A percentile compares a stretch with the other conserved stretches of the same genome.
These are phyloP conservation scores for Adansonia madagascariensis DNA, from an alignment of 441 rosid species.

Conservation along the genomic window DNA sequence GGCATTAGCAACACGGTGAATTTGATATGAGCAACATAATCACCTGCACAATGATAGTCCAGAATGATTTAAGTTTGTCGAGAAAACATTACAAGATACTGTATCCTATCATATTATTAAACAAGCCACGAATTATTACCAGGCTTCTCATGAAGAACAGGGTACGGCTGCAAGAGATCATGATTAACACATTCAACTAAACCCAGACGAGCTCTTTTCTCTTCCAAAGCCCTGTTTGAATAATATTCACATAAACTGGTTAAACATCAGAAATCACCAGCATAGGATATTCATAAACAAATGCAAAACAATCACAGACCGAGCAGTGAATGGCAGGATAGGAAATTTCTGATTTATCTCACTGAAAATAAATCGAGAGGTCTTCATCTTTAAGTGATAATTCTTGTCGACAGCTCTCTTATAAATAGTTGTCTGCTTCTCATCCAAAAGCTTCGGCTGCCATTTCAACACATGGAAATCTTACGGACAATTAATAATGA, in stretches of 20 bases:
- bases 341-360: slow-evolving; percentile 82
- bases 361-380: slow-evolving; percentile 88
- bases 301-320: slow-evolving; percentile 44
- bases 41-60: slow-evolving; percentile 49
- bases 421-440: slow-evolving; percentile 88
- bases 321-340: slow-evolving; percentile 81
- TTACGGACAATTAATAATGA: not conserved
- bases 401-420: slow-evolving; percentile 83
- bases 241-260: not conserved
- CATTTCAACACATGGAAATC: slow-evolving; percentile 21
- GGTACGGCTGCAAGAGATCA: slow-evolving; percentile 87
- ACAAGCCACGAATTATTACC: slow-evolving; percentile 44
- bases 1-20: slow-evolving; percentile 93
- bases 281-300: not conserved
- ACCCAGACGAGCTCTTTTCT: slow-evolving; percentile 89
- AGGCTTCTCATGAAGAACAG: slow-evolving; percentile 89
- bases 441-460: slow-evolving; percentile 89
- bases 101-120: not conserved
- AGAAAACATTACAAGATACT: not conserved
- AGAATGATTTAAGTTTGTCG: not conserved
- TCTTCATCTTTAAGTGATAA: slow-evolving; percentile 93
- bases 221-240: slow-evolving; percentile 69
- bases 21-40: slow-evolving; percentile 80
- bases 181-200: slow-evolving; percentile 91
- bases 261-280: not conserved